phyloP scores from a whole-genome alignment of 257 asterid species.

The Scutellaria minor region DNA sequence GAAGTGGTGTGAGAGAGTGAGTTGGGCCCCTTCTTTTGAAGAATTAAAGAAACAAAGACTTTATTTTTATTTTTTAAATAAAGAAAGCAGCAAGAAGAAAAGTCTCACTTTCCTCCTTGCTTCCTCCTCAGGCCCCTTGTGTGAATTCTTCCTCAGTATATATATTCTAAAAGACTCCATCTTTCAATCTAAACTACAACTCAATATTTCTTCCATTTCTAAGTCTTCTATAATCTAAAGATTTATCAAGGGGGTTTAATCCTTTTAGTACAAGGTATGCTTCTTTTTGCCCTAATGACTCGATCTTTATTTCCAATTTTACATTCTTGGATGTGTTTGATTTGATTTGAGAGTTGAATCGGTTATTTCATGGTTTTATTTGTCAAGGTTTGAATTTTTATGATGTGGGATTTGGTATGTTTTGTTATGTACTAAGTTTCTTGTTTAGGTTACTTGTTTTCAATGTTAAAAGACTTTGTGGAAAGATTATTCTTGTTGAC shows the following conservation, averaged over 20 bases:
- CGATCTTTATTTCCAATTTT: neutral
- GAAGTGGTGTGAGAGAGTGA: conserved; percentile 47
- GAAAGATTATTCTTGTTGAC: conserved; percentile 26
- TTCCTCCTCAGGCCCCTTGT: conserved; percentile 42
- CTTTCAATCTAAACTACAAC: conserved; percentile 31
- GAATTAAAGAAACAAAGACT: neutral
- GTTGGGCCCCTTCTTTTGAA: conserved; percentile 53
- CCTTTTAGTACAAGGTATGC: conserved; percentile 42
- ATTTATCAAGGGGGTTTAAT: neutral
- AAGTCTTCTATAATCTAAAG: conserved; percentile 25
- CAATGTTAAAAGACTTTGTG: conserved; percentile 28
- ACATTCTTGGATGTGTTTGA: neutral
- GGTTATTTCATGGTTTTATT: neutral
- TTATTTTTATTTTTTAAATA: neutral
- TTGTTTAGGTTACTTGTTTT: conserved; percentile 1
- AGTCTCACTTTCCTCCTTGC: conserved; percentile 72
- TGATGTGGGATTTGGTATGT: conserved; percentile 33
- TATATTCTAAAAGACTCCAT: conserved; percentile 41
- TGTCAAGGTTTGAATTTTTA: conserved; percentile 38
- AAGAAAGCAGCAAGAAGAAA: conserved; percentile 52
- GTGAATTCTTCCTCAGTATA: conserved; percentile 35
- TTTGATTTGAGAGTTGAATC: neutral
- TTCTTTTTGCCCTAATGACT: conserved; percentile 15
- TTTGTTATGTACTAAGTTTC: neutral
- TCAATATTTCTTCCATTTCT: conserved; percentile 17